Evolutionary conservation across 2,329 filamentous ascomycete genomes (phyloP), one percentile per base, ranked within the genome.

Genomic region (Sporothrix variecibatus): DNA sequence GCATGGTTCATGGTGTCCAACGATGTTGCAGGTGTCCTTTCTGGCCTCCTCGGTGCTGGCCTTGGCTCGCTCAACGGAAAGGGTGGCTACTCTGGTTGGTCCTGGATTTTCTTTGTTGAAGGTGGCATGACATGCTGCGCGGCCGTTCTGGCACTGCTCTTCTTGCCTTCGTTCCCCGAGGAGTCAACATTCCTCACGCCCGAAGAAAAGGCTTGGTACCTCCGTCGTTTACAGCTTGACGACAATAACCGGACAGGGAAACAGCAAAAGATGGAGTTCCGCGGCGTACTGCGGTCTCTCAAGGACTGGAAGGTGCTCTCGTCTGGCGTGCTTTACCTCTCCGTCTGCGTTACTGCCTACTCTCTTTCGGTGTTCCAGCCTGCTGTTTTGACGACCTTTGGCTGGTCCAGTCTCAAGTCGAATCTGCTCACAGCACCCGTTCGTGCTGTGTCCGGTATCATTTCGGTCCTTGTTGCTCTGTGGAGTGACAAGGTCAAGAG

Each of bases 1-100:
- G 64, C 64, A 23, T 68, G 64, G 64, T 68, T 49, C 40, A 68
- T 68, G 64, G 40, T 68, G 3, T 26, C 20, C 64, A 68, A 68
- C 43, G 40, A 49, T 26, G 23, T 68, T 28, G 64, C 40, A 2
- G 40, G 40, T 20, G 40, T 28, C 0, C 23, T 68, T 12, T 68
- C 64, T 7, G 62, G 62, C 6, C 40, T 67, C 1, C 62, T 67
- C 2, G 62, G 62, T 26, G 62, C 62, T 1, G 62, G 62, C 4
- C 64, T 68, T 12, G 64, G 40, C 43, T 68, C 40, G 12, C 64
- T 68, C 23, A 51, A 68, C 15, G 64, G 64, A 12, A 68, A 11
- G 7, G 40, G 11, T 20, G 64, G 64, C 11, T 49, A 49, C 43
- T 49, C 40, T 17, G 64, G 64, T 15, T 68, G 64, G 64, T 49